These are phyloP conservation scores for Cucumis cinereus DNA, from an alignment of 306 rosid genomes.

Conservation along the genomic window DNA sequence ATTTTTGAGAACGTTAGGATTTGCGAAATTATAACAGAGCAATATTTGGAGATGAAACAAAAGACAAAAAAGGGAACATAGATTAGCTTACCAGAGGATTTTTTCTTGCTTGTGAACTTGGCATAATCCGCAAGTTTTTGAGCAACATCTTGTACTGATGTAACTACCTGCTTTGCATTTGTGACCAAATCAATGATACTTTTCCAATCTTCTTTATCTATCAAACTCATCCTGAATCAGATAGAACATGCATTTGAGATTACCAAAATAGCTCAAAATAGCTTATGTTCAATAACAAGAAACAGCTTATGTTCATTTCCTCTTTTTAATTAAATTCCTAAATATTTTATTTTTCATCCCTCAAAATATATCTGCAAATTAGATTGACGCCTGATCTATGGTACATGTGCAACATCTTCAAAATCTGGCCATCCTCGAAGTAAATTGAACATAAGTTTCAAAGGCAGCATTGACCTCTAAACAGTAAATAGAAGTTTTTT, in stretches of 20 bases:
- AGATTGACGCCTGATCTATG: neutral
- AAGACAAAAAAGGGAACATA: neutral
- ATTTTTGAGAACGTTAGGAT: neutral
- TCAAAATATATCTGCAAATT: neutral
- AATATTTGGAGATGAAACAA: neutral
- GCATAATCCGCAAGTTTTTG: conserved; percentile 69
- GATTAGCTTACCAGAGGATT: conserved; percentile 31
- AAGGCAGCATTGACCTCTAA: neutral
- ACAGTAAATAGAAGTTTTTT: neutral
- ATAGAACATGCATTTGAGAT: conserved; percentile 9
- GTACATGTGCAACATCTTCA: neutral
- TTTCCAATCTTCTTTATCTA: conserved; percentile 85
- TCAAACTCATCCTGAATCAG: conserved; percentile 50
- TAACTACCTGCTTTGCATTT: conserved; percentile 77
- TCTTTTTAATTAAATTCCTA: neutral
- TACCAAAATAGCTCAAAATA: neutral
- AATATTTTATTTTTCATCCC: neutral
- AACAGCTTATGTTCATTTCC: neutral
- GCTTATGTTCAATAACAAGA: neutral
- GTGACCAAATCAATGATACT: conserved; percentile 56
- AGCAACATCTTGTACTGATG: conserved; percentile 81
- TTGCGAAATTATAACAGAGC: neutral
- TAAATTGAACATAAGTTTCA: neutral
- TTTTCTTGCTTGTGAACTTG: conserved; percentile 39
- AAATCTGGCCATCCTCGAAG: neutral